Conservation (phyloP, 1,284 basidiomycete species). For the Sanghuangporus weigelae region DNA sequence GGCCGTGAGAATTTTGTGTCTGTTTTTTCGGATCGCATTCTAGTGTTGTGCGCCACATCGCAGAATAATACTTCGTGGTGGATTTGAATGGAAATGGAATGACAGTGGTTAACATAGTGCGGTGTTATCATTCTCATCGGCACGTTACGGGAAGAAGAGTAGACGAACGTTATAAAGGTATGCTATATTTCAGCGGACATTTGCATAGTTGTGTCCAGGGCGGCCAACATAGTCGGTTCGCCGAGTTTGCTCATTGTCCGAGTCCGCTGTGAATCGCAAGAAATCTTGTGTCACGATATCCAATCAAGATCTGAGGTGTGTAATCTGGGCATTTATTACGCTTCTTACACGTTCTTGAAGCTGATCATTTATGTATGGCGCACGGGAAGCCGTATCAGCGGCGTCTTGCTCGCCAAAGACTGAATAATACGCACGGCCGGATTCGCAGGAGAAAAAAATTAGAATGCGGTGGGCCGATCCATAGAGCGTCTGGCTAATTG, state of each 20-base stretch:
- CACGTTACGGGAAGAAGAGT: not conserved
- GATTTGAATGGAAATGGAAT: too few relatives aligned
- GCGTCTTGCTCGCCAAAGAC: not conserved
- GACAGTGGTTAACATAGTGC: too few relatives aligned
- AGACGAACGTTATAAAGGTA: not conserved
- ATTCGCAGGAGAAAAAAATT: constrained; percentile 2
- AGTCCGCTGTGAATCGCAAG: not conserved
- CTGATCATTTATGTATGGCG: not conserved
- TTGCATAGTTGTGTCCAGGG: not conserved
- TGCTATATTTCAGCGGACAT: not conserved
- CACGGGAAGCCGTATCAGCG: not conserved
- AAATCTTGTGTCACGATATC: not conserved
- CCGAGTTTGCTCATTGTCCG: not conserved
- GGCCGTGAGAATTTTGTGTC: too few relatives aligned
- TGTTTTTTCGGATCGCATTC: too few relatives aligned
- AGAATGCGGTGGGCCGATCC: not conserved
- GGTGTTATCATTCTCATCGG: not conserved
- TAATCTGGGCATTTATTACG: not conserved
- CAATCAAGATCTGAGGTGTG: not conserved
- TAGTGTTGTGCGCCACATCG: too few relatives aligned
- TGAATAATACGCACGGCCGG: not conserved
- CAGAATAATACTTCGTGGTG: too few relatives aligned
- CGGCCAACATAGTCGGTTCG: not conserved
- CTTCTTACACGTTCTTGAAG: not conserved
- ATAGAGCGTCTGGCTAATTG: not conserved